Conservation (phyloP, 305 asterid genomes). For the Fraxinus xanthoxyloides region DNA sequence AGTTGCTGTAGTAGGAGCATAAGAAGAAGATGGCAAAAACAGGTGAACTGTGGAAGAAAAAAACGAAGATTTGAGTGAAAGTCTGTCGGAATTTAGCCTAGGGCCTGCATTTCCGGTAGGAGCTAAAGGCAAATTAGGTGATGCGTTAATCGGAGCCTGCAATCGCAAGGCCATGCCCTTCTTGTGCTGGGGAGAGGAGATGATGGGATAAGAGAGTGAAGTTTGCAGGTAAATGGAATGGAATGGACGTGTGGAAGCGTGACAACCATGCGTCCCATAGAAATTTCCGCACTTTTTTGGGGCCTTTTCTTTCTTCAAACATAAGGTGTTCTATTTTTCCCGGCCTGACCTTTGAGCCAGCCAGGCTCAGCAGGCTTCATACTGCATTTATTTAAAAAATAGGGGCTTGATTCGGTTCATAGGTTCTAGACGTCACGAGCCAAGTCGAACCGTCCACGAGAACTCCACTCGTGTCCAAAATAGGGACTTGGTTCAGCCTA, state of each 20-base stretch:
- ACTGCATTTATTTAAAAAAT: background rate
- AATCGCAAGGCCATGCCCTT: slow-evolving; percentile 51
- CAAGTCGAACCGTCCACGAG: background rate
- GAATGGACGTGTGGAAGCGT: slow-evolving; percentile 44
- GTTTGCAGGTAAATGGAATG: slow-evolving; percentile 4
- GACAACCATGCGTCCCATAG: slow-evolving; percentile 65
- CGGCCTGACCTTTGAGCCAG: background rate
- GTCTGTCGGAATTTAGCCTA: slow-evolving; percentile 38
- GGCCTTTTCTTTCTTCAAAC: slow-evolving; percentile 21
- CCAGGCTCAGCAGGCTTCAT: background rate
- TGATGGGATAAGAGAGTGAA: slow-evolving; percentile 32
- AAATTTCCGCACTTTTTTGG: slow-evolving; percentile 18
- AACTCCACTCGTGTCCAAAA: background rate
- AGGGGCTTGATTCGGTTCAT: background rate
- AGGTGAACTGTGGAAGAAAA: slow-evolving; percentile 51
- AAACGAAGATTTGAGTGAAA: slow-evolving; percentile 64
- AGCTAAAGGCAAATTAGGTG: slow-evolving; percentile 25
- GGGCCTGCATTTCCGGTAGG: slow-evolving; percentile 47
- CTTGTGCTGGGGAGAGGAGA: slow-evolving; percentile 19
- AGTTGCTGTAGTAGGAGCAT: slow-evolving; percentile 28
- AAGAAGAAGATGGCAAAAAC: slow-evolving; percentile 37
- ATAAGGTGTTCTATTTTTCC: background rate
- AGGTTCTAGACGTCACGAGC: background rate
- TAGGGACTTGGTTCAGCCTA: background rate
- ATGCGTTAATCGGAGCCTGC: slow-evolving; percentile 7